Percentiles rank a stretch among this genome's conserved stretches.
phyloP scores from a whole-genome alignment of 2,329 filamentous ascomycete genomes.

The Dissoconium aciculare region DNA sequence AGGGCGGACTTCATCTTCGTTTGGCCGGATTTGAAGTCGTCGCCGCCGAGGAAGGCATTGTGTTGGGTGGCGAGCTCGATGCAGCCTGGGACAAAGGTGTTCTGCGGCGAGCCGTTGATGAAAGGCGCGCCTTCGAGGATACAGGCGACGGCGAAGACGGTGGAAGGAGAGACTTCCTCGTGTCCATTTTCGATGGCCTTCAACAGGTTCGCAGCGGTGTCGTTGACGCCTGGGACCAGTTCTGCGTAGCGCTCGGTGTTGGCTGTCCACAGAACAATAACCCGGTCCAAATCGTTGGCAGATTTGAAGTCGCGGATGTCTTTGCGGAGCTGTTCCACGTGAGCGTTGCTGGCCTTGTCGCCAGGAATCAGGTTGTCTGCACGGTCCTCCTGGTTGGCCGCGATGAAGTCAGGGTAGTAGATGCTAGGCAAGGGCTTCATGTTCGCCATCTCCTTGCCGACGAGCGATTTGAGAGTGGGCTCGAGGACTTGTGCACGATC shows the following conservation, averaged over 20 bases:
- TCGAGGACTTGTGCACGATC: slow-evolving; percentile 90
- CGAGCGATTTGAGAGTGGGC: slow-evolving; percentile 76
- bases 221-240: slow-evolving; percentile 75
- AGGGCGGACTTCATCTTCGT: slow-evolving; percentile 99
- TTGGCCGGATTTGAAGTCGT: slow-evolving; percentile 99
- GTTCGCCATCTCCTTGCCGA: slow-evolving; percentile 81
- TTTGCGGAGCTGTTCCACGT: slow-evolving; percentile 83
- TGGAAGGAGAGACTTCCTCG: slow-evolving; percentile 84
- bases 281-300: slow-evolving; percentile 72
- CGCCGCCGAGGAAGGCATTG: slow-evolving; percentile 82
- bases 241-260: slow-evolving; percentile 97
- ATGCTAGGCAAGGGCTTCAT: slow-evolving; percentile 86
- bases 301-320: slow-evolving; percentile 93
- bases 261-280: slow-evolving; percentile 95
- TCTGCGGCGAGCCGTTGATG: slow-evolving; percentile 98
- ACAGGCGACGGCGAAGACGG: slow-evolving; percentile 85
- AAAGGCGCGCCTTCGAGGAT: slow-evolving; percentile 84
- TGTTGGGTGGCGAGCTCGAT: slow-evolving; percentile 79
- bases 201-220: slow-evolving; percentile 88
- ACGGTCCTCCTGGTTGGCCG: slow-evolving; percentile 91
- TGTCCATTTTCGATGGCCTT: slow-evolving; percentile 76
- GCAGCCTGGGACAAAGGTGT: slow-evolving; percentile 92
- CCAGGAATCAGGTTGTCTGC: slow-evolving; percentile 83
- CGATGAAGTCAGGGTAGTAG: slow-evolving; percentile 99
- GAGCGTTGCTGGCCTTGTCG: slow-evolving; percentile 66